A percentile compares a stretch with the other conserved stretches of the same genome.
Conservation (phyloP, 805 yeast species). For the Torulaspora microellipsoides region DNA sequence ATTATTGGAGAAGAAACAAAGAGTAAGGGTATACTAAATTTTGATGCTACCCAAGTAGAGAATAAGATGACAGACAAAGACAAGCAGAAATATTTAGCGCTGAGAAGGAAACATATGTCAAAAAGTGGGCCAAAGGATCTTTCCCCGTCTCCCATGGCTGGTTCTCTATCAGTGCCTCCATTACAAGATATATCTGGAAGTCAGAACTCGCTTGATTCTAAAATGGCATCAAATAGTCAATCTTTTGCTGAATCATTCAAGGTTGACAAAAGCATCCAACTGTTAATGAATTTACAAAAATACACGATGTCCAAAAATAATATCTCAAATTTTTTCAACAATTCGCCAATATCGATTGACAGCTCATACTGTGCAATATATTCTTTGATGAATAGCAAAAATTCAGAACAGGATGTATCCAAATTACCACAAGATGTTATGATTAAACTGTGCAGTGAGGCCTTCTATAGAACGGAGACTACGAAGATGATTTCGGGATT, state of each 20-base stretch:
- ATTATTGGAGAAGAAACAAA: conserved; percentile 35
- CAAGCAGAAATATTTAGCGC: conserved; percentile 16
- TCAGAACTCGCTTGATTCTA: background rate
- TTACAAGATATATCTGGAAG: background rate
- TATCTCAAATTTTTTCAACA: conserved; percentile 29
- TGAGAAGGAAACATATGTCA: conserved; percentile 7
- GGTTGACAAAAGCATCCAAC: conserved; percentile 6
- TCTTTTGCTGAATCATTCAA: conserved; percentile 1
- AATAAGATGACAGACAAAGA: conserved; percentile 27
- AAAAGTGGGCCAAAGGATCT: conserved; percentile 4
- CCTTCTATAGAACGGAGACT: conserved; percentile 53
- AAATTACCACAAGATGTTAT: conserved; percentile 61
- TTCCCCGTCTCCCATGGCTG: conserved; percentile 4
- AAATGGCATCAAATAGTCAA: background rate
- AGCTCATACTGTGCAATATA: conserved; percentile 60
- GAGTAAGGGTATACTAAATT: conserved; percentile 33
- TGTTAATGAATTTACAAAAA: conserved; percentile 22
- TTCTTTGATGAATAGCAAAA: conserved; percentile 58
- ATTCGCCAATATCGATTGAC: conserved; percentile 37
- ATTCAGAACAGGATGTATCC: conserved; percentile 66
- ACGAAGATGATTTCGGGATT: conserved; percentile 59
- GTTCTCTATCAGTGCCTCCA: conserved; percentile 5
- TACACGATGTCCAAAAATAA: conserved; percentile 28
- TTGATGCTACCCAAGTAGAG: conserved; percentile 21
- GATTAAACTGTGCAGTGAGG: conserved; percentile 59